phyloP scores from a whole-genome alignment of 768 basidiomycete genomes.

The Saitozyma sp. region DNA sequence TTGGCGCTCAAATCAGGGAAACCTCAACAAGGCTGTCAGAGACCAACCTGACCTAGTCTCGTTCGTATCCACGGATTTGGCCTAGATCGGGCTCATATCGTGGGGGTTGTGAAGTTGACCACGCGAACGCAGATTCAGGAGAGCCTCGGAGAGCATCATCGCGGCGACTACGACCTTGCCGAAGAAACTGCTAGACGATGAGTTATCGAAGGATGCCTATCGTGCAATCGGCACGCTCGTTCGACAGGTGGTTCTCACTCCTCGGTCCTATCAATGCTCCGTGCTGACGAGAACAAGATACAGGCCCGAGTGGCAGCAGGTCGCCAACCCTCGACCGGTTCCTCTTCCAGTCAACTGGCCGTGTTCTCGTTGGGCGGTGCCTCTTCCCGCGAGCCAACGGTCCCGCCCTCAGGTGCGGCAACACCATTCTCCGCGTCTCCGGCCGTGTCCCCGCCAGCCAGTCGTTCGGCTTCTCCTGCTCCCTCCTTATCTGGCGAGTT shows the following conservation, averaged over 20 bases:
- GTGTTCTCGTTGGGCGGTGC: too few relatives aligned
- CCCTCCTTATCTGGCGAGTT: background rate
- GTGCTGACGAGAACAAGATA: constrained; percentile 14
- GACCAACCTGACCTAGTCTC: constrained; percentile 14
- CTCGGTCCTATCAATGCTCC: background rate
- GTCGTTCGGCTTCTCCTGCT: background rate
- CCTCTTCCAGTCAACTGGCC: background rate
- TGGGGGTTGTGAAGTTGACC: background rate
- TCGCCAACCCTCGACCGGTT: background rate
- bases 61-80: background rate
- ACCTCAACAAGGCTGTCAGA: constrained; percentile 21
- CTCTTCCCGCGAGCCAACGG: too few relatives aligned
- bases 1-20: constrained; percentile 24
- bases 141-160: constrained; percentile 17
- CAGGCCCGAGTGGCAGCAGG: constrained; percentile 17
- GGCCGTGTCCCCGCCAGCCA: background rate
- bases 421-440: too few relatives aligned
- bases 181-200: constrained; percentile 23
- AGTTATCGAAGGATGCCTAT: constrained; percentile 21
- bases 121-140: constrained; percentile 21
- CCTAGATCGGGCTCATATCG: background rate
- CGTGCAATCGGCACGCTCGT: constrained; percentile 22
- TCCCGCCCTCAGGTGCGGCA: too few relatives aligned
- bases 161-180: constrained; percentile 10
- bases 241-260: constrained; percentile 21